These are phyloP conservation scores for Fusarium sp. DNA, from an alignment of 2,329 filamentous ascomycete genomes.

Conservation along the genomic window DNA sequence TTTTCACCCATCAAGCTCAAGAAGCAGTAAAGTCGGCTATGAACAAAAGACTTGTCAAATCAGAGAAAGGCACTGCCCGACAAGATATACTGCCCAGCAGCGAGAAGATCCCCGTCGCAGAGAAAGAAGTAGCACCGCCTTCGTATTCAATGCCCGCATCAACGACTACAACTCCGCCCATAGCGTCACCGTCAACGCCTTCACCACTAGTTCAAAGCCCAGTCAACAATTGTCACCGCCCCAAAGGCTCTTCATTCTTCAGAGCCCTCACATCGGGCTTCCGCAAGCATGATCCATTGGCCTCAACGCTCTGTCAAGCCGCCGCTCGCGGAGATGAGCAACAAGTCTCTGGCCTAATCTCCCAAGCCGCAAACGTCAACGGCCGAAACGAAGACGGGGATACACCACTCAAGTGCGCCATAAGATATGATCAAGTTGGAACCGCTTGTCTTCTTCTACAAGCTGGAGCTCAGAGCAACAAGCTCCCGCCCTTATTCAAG, in stretches of 20 bases:
- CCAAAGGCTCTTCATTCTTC: neutral
- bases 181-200: neutral
- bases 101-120: neutral
- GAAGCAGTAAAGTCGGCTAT: neutral
- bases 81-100: fast-evolving
- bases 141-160: neutral
- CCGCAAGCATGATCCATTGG: constrained; percentile 1
- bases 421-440: neutral
- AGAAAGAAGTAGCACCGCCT: neutral
- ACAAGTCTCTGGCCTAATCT: neutral
- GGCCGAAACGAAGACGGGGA: constrained; percentile 6
- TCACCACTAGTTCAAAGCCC: neutral
- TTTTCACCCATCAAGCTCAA: neutral
- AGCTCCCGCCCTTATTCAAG: neutral
- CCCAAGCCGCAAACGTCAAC: neutral
- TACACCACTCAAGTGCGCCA: neutral
- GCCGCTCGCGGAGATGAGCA: neutral
- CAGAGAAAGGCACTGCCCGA: neutral
- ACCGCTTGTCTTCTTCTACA: neutral
- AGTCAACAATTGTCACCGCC: neutral
- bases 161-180: fast-evolving
- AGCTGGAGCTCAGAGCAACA: neutral
- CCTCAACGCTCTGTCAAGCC: neutral
- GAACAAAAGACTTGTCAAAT: neutral
- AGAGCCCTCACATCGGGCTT: neutral